Base-by-base conservation (phyloP, 1,284 basidiomycete species). In the Phellopilus nigrolimitatus region DNA sequence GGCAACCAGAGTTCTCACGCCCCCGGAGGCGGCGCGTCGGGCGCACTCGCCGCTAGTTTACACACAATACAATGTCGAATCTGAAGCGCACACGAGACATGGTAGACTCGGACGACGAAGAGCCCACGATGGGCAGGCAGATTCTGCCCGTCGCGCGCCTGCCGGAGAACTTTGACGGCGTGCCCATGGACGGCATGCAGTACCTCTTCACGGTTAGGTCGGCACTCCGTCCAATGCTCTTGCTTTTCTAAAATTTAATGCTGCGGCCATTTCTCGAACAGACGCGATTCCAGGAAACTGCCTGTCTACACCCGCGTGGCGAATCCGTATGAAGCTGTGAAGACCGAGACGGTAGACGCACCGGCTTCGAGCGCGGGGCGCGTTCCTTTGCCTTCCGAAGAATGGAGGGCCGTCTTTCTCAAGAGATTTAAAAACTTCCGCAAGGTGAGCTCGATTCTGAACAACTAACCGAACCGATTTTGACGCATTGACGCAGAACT, bases 171-270 rank as follows among this genome's bases (percentile, higher is more conserved):
- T 91, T 82, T 62, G 68, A 78, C 55, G 80, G 74, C 21, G 74
- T 74, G 47, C 88, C 88, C 1, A 65, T 68, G 60, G 83, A 91
- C 65, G 88, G 89, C 2, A 60, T 86, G 73, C 76, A 91, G 61
- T 91, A 91, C 64, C 71, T 91, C 30, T 90, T 90, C 64, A 80
- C 80, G 47, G 88, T 91, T 46, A 76, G 88, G 87, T 88, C 57
- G 49, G 69, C 58, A 27, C 25, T 50, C 39, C 27, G 34, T 31
- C 30, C 53, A 15, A 21, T 25, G 31, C 15, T 34, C 19, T 56
- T 41, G 40, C 47, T 19, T 41, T 41, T 34, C 19, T n/a, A 17
- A 17, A 15, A 21, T 9, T 24, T 44, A 15, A 22, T 34, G 30
- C 15, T 15, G n/a, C n/a, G n/a, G n/a, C n/a, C n/a, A n/a, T n/a